Evolutionary conservation across 768 basidiomycete species (phyloP).

Genomic region (Heimioporus sp.): DNA sequence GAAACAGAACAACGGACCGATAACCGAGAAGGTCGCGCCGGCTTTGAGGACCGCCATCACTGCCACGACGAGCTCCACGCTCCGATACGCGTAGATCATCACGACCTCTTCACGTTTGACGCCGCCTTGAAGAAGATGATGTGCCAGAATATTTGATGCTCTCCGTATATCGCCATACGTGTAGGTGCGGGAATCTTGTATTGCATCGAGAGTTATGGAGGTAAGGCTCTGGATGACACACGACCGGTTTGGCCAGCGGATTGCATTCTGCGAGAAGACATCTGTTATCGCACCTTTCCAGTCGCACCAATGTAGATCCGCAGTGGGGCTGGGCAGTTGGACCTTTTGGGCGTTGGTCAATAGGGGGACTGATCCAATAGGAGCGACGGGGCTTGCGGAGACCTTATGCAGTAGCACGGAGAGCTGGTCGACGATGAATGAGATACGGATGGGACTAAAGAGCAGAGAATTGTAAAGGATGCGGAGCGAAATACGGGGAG

Average conservation of each 20-base stretch:
- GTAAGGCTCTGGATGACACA: slow-evolving; percentile 85
- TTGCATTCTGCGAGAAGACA: slow-evolving; percentile 88
- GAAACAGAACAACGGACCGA: slow-evolving; percentile 55
- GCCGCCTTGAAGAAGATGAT: slow-evolving; percentile 83
- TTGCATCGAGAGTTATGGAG: slow-evolving; percentile 30
- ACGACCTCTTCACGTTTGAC: slow-evolving; percentile 93
- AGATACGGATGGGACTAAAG: slow-evolving; percentile 77
- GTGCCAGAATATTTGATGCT: slow-evolving; percentile 87
- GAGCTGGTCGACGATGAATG: slow-evolving; percentile 82
- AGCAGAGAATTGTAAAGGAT: slow-evolving; percentile 94
- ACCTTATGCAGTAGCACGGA: slow-evolving; percentile 72
- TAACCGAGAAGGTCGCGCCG: slow-evolving; percentile 95
- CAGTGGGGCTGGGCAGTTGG: slow-evolving; percentile 78
- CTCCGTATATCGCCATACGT: slow-evolving; percentile 79
- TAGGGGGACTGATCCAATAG: slow-evolving; percentile 78
- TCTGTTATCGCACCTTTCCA: slow-evolving; percentile 98
- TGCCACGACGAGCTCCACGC: slow-evolving; percentile 94
- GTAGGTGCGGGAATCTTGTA: slow-evolving; percentile 58
- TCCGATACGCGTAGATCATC: slow-evolving; percentile 96
- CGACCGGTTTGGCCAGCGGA: slow-evolving; percentile 70
- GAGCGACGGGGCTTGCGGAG: slow-evolving; percentile 60
- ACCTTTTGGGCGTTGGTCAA: slow-evolving; percentile 68
- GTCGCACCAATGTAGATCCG: slow-evolving; percentile 93
- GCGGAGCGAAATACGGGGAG: slow-evolving; percentile 74
- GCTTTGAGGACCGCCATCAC: slow-evolving; percentile 96